Conservation (phyloP, 352 stramenopile genomes). For the Globisporangium canariense region DNA sequence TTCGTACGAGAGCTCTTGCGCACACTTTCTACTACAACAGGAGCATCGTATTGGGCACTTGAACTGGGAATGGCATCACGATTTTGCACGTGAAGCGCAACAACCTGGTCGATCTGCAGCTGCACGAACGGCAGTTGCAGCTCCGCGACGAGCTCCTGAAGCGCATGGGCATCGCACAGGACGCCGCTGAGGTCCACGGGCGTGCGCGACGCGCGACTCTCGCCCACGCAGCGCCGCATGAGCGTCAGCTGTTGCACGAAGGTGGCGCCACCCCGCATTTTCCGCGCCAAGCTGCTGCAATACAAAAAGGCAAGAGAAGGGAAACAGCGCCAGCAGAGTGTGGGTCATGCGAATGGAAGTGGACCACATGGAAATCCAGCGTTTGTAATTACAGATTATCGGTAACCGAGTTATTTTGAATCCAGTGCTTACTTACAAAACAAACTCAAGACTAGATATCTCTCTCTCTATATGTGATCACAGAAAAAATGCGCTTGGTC, state of each 20-base stretch:
- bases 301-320: neutral
- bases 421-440: no score
- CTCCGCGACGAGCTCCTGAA: constrained; percentile 36
- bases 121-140: constrained; percentile 41
- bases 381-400: no score
- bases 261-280: neutral
- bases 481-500: no score
- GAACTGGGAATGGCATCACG: neutral
- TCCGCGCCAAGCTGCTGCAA: neutral
- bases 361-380: neutral
- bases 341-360: neutral
- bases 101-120: constrained; percentile 39
- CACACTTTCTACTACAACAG: neutral
- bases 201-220: constrained; percentile 27
- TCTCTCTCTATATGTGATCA: no score
- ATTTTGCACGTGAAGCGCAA: constrained; percentile 37
- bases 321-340: neutral
- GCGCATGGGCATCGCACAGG: constrained; percentile 26
- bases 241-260: constrained; percentile 47
- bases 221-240: constrained; percentile 28
- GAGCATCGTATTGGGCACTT: neutral
- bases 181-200: constrained; percentile 38
- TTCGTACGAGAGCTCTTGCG: neutral
- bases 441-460: no score
- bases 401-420: no score